phyloP scores from a whole-genome alignment of 2,329 filamentous ascomycete species.

The Myriangium duriaei region DNA sequence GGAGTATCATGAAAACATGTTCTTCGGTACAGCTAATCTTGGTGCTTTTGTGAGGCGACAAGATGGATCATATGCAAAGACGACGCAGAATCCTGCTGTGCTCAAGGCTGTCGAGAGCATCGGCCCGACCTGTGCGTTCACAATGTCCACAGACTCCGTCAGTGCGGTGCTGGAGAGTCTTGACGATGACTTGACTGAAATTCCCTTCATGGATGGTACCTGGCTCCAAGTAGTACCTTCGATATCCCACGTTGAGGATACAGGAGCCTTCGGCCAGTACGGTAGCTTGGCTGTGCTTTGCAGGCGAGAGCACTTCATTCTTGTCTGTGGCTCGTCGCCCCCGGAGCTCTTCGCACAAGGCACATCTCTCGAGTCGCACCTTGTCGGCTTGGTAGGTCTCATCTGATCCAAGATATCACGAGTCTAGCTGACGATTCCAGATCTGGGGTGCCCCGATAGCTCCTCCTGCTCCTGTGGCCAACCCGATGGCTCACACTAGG shows the following conservation, averaged over 20 bases:
- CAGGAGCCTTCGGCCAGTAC: constrained; percentile 2
- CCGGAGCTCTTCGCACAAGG: constrained; percentile 8
- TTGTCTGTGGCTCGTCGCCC: constrained; percentile 6
- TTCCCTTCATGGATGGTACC: constrained; percentile 8
- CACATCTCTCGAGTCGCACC: constrained; percentile 5
- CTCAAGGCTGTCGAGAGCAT: constrained; percentile 8
- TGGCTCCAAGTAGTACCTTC: constrained; percentile 1
- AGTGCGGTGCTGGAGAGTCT: constrained; percentile 6
- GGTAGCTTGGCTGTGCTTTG: constrained; percentile 5
- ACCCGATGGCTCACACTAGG: neutral
- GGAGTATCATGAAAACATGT: constrained; percentile 10
- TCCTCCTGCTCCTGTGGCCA: constrained; percentile 5
- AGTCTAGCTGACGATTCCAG: neutral
- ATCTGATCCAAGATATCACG: neutral
- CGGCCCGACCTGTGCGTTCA: constrained; percentile 4
- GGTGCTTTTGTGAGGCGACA: constrained; percentile 6
- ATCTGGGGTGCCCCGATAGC: constrained; percentile 8
- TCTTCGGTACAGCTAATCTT: constrained; percentile 9
- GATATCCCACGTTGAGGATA: constrained; percentile 4
- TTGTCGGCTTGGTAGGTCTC: constrained; percentile 3
- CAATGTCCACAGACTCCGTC: constrained; percentile 9
- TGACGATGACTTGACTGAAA: constrained; percentile 4
- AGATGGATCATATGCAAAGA: constrained; percentile 7
- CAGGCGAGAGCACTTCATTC: constrained; percentile 7
- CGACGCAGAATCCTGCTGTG: constrained; percentile 8